Percentiles rank a stretch among this genome's conserved stretches.
These are phyloP conservation scores for Metschnikowia vanudenii DNA, from an alignment of 805 yeast species.

Conservation along the genomic window DNA sequence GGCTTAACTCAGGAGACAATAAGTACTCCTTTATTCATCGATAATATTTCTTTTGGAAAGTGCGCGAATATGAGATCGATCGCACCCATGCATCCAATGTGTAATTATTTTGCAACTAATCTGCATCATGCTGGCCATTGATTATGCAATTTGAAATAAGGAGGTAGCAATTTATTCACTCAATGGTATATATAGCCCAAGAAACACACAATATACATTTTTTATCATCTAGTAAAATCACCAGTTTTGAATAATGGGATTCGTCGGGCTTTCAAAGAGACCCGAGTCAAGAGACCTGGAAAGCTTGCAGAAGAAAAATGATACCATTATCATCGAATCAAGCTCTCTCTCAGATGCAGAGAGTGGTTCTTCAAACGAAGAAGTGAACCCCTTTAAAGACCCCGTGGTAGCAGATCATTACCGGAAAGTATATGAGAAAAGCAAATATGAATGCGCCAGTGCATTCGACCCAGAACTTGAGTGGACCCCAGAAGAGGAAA, in stretches of 20 bases:
- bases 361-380: conserved; percentile 1
- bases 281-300: conserved; percentile 2
- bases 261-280: conserved; percentile 4
- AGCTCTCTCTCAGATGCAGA: conserved; percentile 15
- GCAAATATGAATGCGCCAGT: conserved; percentile 53
- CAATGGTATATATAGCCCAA: too few species aligned
- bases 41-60: too few species aligned
- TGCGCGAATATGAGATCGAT: too few species aligned
- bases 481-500: conserved; percentile 58
- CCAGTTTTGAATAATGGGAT: conserved; percentile 4
- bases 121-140: neutral
- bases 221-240: too few species aligned
- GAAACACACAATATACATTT: too few species aligned
- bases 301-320: conserved; percentile 5
- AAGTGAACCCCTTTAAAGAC: conserved; percentile 33
- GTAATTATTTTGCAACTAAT: neutral
- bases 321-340: conserved; percentile 26
- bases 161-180: neutral
- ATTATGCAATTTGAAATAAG: neutral
- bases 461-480: conserved; percentile 55
- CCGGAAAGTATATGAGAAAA: conserved; percentile 42
- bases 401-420: conserved; percentile 49
- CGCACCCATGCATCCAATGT: neutral
- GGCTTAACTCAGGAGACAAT: too few species aligned
- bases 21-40: too few species aligned